Percentiles rank a stretch among this genome's conserved stretches.
phyloP scores from a whole-genome alignment of 2,329 filamentous ascomycete genomes.

The Sclerotinia spermophila region DNA sequence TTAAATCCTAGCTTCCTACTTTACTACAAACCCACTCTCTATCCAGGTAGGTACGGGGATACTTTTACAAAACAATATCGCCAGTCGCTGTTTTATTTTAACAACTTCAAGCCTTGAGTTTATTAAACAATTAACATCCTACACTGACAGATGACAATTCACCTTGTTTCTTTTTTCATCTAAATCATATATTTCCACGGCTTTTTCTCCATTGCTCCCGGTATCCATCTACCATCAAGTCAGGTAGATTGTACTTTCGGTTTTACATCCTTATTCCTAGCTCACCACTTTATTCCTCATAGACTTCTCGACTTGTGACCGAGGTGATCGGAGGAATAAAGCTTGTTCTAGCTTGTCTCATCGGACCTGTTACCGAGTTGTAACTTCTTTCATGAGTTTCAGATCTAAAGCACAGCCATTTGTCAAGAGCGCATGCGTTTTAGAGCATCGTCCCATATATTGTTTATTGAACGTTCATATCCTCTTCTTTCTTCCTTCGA shows the following conservation, averaged over 20 bases:
- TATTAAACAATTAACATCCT: neutral
- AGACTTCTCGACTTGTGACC: neutral
- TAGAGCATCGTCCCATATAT: slow-evolving; percentile 6
- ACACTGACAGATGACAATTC: neutral
- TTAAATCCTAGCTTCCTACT: neutral
- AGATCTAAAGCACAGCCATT: slow-evolving; percentile 14
- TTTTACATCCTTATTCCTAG: slow-evolving; percentile 6
- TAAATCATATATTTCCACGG: neutral
- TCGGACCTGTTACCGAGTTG: slow-evolving; percentile 2
- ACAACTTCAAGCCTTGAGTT: neutral
- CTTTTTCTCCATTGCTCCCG: neutral
- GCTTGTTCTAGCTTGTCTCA: slow-evolving; percentile 14
- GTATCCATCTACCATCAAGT: neutral
- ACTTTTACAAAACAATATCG: neutral
- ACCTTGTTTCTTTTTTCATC: neutral
- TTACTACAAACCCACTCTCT: neutral
- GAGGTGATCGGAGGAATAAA: neutral
- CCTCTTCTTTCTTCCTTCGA: neutral
- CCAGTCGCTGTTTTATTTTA: neutral
- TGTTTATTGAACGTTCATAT: neutral
- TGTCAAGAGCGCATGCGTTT: slow-evolving; percentile 11
- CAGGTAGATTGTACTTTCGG: neutral
- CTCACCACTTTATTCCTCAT: neutral
- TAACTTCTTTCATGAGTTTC: slow-evolving; percentile 10
- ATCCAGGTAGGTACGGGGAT: neutral